A percentile compares a stretch with the other conserved stretches of the same genome.
Evolutionary conservation across 2,329 filamentous ascomycete species (phyloP).

Genomic region (Epicoccum sorghinum): DNA sequence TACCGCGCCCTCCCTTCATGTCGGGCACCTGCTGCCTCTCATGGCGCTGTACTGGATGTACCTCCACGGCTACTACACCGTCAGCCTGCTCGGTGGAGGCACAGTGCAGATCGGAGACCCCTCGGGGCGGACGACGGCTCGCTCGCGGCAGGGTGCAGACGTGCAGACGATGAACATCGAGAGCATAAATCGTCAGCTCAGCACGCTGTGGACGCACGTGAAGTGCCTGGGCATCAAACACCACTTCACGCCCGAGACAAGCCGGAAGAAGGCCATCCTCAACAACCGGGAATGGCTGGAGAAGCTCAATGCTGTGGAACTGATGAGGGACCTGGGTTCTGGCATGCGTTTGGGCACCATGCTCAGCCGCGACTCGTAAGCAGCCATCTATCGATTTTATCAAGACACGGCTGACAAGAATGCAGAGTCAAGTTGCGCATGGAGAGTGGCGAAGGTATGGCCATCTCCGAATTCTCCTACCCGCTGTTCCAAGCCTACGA

Average conservation of each 20-base stretch:
- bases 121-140: conserved; percentile 68
- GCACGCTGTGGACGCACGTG: conserved; percentile 76
- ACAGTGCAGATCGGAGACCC: conserved; percentile 83
- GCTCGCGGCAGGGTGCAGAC: conserved; percentile 59
- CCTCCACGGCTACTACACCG: conserved; percentile 71
- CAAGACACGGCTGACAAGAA: conserved; percentile 20
- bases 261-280: conserved; percentile 69
- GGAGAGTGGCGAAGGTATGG: conserved; percentile 88
- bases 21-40: conserved; percentile 79
- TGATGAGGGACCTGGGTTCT: conserved; percentile 75
- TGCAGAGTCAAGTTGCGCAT: conserved; percentile 78
- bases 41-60: conserved; percentile 89
- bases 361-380: conserved; percentile 85
- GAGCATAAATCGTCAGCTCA: conserved; percentile 72
- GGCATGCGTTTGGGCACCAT: conserved; percentile 82
- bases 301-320: conserved; percentile 72
- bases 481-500: conserved; percentile 95
- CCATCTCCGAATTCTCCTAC: conserved; percentile 90
- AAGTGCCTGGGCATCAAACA: conserved; percentile 68
- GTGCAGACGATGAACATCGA: conserved; percentile 68
- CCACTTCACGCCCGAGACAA: conserved; percentile 67
- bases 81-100: conserved; percentile 73
- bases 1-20: conserved; percentile 77
- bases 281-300: conserved; percentile 90
- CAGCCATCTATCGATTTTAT: conserved; percentile 25